Evolutionary conservation across 2,329 filamentous ascomycete genomes (phyloP), one percentile per base, ranked within the genome.

Genomic region (Arthrinium phaeospermum): DNA sequence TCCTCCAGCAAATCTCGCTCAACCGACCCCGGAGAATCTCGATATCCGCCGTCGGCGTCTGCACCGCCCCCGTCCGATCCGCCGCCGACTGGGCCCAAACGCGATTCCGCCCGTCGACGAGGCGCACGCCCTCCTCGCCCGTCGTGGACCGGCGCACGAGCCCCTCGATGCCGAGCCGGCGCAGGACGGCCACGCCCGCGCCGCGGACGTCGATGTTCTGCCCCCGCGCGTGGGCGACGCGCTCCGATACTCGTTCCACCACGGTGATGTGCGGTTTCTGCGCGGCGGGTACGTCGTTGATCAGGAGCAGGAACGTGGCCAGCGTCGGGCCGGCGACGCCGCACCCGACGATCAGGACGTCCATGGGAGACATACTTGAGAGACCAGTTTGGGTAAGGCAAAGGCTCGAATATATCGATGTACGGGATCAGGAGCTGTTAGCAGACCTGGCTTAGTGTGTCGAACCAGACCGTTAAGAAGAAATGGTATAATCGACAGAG

Each of bases 181-280:
- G 76, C 64, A 86, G 82, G 16, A 85, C 78, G 8, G 82, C 78
- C 22, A 86, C 78, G 0, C 82, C 85, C 6, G 80, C 75, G 2
- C 80, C 83, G 41, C 85, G 83, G 4, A 87, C 81, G 73, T 87
- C 85, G 53, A 87, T 77, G 27, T 84, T 81, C 72, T 85, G 84
- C 1, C 85, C 85, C 34, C 82, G 81, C 8, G 49, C 8, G 10
- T 51, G 49, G n/a, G 49, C n/a, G 4, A 77, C 78, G 16, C 84
- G 80, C 19, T 83, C 80, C 22, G 74, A 68, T 0, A 82, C 82
- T 24, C 83, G 82, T 71, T 87, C 85, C 22, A 87, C 75, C 49
- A 87, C 77, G 4, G 84, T 86, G 74, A 86, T 82, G 71, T 70
- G 74, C 34, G 74, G n/a, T 46, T 73, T 75, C 5, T 76, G 72